Conservation (phyloP, 31 red algal species). For the Porphyra umbilicalis region DNA sequence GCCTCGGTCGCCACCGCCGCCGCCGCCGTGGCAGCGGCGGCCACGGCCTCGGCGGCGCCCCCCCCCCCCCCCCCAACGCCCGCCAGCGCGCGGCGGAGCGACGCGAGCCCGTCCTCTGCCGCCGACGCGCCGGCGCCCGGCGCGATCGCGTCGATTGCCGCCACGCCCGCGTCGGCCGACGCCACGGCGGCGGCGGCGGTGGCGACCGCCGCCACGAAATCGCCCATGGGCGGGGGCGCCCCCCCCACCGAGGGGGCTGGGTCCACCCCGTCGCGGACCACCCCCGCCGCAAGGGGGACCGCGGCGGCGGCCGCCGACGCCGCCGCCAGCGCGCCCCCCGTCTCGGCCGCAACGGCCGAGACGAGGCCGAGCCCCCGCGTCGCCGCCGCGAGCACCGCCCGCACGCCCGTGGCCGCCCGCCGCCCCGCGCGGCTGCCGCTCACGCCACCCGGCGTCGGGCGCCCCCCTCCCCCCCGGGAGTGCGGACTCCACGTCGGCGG, state of each 20-base stretch:
- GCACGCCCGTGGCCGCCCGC: background rate
- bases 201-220: background rate
- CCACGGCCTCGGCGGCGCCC: background rate
- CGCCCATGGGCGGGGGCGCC: background rate
- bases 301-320: background rate
- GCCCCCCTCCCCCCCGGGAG: background rate
- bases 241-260: background rate
- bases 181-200: background rate
- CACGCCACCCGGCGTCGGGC: background rate
- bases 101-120: background rate
- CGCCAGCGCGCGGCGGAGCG: background rate
- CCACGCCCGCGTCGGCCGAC: background rate
- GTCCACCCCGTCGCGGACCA: background rate
- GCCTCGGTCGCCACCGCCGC: too few species aligned
- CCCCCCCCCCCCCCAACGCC: background rate
- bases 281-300: background rate
- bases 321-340: background rate
- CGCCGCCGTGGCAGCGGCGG: background rate
- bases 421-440: background rate
- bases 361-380: background rate
- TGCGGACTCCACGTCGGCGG: background rate
- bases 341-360: background rate
- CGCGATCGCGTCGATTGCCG: background rate
- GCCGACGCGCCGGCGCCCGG: background rate
- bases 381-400: background rate